Evolutionary conservation across 2,329 filamentous ascomycete genomes (phyloP), one percentile per base, ranked within the genome.

Genomic region (Thielaviopsis punctulata): DNA sequence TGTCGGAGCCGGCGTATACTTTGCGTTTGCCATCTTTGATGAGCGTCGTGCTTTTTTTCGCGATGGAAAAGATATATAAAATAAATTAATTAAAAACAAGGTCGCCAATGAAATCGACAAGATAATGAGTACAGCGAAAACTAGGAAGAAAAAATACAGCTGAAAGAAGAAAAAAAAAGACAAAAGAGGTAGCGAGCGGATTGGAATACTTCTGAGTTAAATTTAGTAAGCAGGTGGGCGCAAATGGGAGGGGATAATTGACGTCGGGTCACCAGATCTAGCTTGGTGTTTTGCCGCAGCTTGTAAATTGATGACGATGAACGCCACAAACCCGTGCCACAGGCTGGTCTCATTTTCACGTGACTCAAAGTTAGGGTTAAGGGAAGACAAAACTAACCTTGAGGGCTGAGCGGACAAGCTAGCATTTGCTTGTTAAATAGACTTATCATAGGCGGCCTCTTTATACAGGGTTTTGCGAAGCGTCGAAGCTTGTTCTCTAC

Each of bases 1-100:
- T 71, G 87, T 84, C 21, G 88, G 80, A 60, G 87, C 87, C 49
- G 80, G 76, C 58, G 84, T 76, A 66, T 95, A 96, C 68, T 90
- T 92, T 49, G 86, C 73, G 60, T 78, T 86, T 56, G 80, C 73
- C 85, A 90, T 90, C 53, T 59, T 27, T 36, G 39, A 8, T 25
- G 13, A 7, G 30, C 5, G 27, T 33, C 12, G 12, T 45, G 12
- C 7, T 45, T 21, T 23, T 45, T 45, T 45, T 22, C 22, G 25
- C 25, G 10, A 27, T 27, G 25, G 25, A 27, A 27, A 27, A 27
- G 5, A 6, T 6, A 27, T 10, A 27, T 5, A 45, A 23, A 45
- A 25, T 22, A 25, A 6, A 41, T 39, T n/a, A 15, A 39, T 39
- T 9, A 33, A 13, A 33, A n/a, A n/a, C n/a, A n/a, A n/a, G n/a